Percentiles rank a stretch among this genome's conserved stretches.
These are phyloP conservation scores for Pochonia chlamydosporia DNA, from an alignment of 2,329 filamentous ascomycete species.

Conservation along the genomic window DNA sequence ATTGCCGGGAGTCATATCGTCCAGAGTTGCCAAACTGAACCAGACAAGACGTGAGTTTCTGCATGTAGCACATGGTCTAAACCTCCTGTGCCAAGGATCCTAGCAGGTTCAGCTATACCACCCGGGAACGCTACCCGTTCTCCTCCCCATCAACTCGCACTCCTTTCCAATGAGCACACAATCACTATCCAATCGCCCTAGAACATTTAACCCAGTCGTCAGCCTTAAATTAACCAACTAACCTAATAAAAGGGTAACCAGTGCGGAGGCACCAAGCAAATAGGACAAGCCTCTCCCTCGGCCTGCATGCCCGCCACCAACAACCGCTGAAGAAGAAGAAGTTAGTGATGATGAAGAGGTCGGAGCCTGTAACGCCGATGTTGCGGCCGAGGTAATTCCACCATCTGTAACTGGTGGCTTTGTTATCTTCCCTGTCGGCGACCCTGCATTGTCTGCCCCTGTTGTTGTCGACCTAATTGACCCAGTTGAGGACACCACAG, in stretches of 20 bases:
- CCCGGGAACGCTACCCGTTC: neutral
- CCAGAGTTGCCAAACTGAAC: too few species aligned
- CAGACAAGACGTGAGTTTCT: too few species aligned
- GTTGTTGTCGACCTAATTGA: neutral
- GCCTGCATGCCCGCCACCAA: too few species aligned
- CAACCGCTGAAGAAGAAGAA: too few species aligned
- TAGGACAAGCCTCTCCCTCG: too few species aligned
- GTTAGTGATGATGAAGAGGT: too few species aligned
- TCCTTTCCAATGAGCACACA: neutral
- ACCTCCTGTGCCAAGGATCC: too few species aligned
- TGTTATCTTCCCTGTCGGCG: neutral
- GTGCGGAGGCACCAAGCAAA: neutral
- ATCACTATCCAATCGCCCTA: too few species aligned
- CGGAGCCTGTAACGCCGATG: neutral
- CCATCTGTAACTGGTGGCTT: neutral
- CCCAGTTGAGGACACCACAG: too few species aligned
- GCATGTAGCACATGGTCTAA: too few species aligned
- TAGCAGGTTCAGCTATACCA: neutral
- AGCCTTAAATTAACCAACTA: neutral
- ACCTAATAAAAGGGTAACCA: neutral
- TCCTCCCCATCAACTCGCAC: neutral
- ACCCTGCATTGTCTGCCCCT: neutral
- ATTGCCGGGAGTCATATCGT: too few species aligned
- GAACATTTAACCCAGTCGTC: too few species aligned
- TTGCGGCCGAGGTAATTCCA: neutral